Evolutionary conservation across 2,329 filamentous ascomycete genomes (phyloP), one percentile per base, ranked within the genome.

Genomic region (Ceratocystis papillata): DNA sequence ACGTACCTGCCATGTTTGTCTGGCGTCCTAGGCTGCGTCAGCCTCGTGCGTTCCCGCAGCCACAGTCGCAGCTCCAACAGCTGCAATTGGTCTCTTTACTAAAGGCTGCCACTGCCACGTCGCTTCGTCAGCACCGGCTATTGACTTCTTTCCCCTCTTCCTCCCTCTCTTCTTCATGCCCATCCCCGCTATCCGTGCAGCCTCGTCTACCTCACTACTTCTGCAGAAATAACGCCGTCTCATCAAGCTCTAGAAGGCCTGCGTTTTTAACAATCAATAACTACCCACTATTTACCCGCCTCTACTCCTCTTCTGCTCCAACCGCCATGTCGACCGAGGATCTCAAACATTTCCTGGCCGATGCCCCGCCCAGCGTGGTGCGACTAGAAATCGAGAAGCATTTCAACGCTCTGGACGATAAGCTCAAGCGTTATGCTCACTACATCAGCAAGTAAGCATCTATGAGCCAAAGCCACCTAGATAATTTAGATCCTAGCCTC

Each of bases 381-480:
- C 85, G 87, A 61, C 83, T 99, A 62, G 87, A 90, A 75, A 94
- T 97, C 75, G 90, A 90, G 77, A 89, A 90, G 74, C 93, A 97
- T 77, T 99, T 97, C 72, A 88, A 93, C 65, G 84, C 86, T 45
- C 76, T 94, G 68, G 81, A 78, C 64, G 83, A 89, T 72, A 80
- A 88, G 74, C 85, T 96, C 78, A 91, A 93, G 79, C 86, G 88
- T 73, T 96, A 96, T 80, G 89, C 92, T 69, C 92, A 96, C 77
- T 91, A 87, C 73, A 89, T 96, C 74, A 90, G 87, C 82, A 84
- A 83, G 87, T 89, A 80, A 71, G 79, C 69, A 59, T 55, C 25
- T 63, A 20, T n/a, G 57, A 22, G 55, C 53, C 48, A 46, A 65
- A 25, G 33, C 6, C 28, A 33, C 17, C 41, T 48, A 48, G 48